Evolutionary conservation across 192 early-diverging fungal species (phyloP), one percentile per base, ranked within the genome.

Genomic region (Linnemannia elongata): DNA sequence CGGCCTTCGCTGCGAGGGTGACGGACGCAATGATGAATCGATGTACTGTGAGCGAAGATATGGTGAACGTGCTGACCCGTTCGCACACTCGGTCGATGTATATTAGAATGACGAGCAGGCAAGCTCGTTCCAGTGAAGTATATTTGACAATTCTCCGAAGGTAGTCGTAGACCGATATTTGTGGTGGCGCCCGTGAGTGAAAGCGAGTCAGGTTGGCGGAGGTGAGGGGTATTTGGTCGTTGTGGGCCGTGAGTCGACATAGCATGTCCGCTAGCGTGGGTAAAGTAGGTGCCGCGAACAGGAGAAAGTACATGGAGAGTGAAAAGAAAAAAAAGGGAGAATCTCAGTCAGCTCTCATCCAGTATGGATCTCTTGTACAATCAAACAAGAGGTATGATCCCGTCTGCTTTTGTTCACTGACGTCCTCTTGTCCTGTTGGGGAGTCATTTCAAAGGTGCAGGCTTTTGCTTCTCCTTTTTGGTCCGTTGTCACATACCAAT

Each of bases 61-160:
- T 97, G 33, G 97, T 98, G 86, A 99, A 99, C 0, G 93, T 88
- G 38, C 93, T 90, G 75, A 92, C 90, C 12, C 84, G 74, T 68
- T 94, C 92, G 79, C 97, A 97, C 7, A 97, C 92, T 85, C 96
- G 90, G 87, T 99, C 99, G 74, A 99, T 97, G 79, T 98, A 99
- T 41, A 99, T 95, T 6, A 99, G 89, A 41, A 99, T 88, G 41
- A 97, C 93, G 6, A 99, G 86, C 18, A 99, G 81, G 82, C 96
- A 98, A 10, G 96, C 93, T 22, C 94, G 92, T 87, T 99, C 98
- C 24, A 98, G 85, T 52, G 96, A 94, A 47, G 97, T 97, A 88
- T 97, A 99, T 88, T 96, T 97, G 74, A 97, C 93, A 60, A 99
- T 96, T 38, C 99, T 94, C 44, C 92, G 89, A 76, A 99, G 88